These are phyloP conservation scores for Toxicodendron radicans DNA, from an alignment of 345 rosid species.

Conservation along the genomic window DNA sequence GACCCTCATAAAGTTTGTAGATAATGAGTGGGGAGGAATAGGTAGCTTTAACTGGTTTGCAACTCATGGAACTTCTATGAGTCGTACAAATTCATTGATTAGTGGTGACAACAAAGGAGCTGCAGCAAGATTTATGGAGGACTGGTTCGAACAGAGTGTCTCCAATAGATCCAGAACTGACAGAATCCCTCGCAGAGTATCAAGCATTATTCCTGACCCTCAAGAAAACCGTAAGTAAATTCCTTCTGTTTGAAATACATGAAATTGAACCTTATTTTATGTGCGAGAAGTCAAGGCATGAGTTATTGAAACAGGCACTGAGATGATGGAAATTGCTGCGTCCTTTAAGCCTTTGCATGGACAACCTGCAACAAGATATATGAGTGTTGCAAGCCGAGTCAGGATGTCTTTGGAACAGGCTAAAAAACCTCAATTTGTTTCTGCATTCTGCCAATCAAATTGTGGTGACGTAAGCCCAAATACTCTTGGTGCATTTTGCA, in stretches of 20 bases:
- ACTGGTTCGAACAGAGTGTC: slow-evolving; percentile 47
- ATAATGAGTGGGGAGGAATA: slow-evolving; percentile 53
- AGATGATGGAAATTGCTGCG: slow-evolving; percentile 79
- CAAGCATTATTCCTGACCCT: slow-evolving; percentile 46
- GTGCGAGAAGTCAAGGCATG: background rate
- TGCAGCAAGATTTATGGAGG: slow-evolving; percentile 78
- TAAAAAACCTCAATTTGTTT: slow-evolving; percentile 60
- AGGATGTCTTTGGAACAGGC: slow-evolving; percentile 58
- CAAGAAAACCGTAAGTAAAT: slow-evolving; percentile 45
- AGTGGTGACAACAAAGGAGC: slow-evolving; percentile 84
- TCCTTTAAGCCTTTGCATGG: slow-evolving; percentile 63
- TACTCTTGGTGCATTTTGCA: slow-evolving; percentile 58
- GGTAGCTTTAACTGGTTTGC: slow-evolving; percentile 82
- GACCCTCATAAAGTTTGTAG: slow-evolving; percentile 68
- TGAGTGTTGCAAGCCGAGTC: slow-evolving; percentile 59
- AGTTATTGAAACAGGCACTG: slow-evolving; percentile 35
- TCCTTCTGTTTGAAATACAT: background rate
- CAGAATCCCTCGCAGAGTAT: slow-evolving; percentile 54
- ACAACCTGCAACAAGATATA: slow-evolving; percentile 38
- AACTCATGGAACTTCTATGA: slow-evolving; percentile 80
- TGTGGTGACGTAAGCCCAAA: slow-evolving; percentile 86
- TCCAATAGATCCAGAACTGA: slow-evolving; percentile 20
- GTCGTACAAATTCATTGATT: slow-evolving; percentile 59
- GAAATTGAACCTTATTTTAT: background rate
- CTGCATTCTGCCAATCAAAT: slow-evolving; percentile 75